Evolutionary conservation across 1,139 yeast genomes (phyloP), one percentile per base, ranked within the genome.

Genomic region (Candida glucosophila): DNA sequence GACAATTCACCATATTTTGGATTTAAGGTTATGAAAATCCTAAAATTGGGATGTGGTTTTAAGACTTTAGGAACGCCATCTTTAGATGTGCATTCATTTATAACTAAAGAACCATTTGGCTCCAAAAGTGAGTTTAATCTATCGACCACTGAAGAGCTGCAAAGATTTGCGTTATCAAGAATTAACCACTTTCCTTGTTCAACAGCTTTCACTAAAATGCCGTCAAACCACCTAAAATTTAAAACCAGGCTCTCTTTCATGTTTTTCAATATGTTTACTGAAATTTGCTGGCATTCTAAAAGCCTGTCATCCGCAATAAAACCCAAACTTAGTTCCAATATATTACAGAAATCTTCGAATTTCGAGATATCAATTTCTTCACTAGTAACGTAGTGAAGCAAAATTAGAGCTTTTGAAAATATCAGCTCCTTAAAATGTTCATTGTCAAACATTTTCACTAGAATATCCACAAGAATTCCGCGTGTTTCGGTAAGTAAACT

Each of bases 1-100:
- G 98, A 90, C 12, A 92, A 67, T 46, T 92, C 98, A 10, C 98
- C 98, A 46, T 80, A 83, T 39, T 70, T 78, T 1, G 98, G 97
- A 52, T 92, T 86, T 35, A 85, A 76, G 0, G 97, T 90, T 47
- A 92, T 57, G 43, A 92, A 90, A 29, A 92, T 56, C 35, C 97
- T 64, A 55, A 92, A 92, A 40, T 82, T 64, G 8, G 80, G 77
- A 54, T 90, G 97, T 1, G 98, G 97, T 22, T 48, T 57, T 11
- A 92, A 59, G 6, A 73, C 58, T 32, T 95, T 61, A 4, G 97
- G 95, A 36, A 70, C 73, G 0, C 98, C 98, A 52, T 82, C 79
- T 10, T 66, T 73, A 28, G 73, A 61, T 28, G 81, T 76, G 49
- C 95, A 85, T 45, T 92, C 99, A 45, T 88, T 92, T 37, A 92